Evolutionary conservation across 768 basidiomycete genomes (phyloP).

Genomic region (Leucosporidium scottii): DNA sequence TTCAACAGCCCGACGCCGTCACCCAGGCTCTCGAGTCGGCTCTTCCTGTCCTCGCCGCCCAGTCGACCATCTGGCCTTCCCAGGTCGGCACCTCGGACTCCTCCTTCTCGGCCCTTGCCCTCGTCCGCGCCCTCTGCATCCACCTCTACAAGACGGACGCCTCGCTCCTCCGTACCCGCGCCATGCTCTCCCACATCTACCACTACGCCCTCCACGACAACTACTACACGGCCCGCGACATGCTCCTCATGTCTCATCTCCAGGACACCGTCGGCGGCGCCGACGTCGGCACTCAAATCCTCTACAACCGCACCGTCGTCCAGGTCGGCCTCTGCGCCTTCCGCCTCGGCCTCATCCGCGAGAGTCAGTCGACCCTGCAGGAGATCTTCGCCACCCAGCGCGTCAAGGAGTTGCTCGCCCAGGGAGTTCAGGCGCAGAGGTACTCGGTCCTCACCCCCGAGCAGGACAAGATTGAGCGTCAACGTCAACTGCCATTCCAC

Average conservation of each 20-base stretch:
- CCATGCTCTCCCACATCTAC: constrained; percentile 96
- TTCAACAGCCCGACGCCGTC: constrained; percentile 74
- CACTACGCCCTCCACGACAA: constrained; percentile 94
- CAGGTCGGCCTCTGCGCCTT: constrained; percentile 96
- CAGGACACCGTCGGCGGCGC: constrained; percentile 94
- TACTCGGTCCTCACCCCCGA: constrained; percentile 62
- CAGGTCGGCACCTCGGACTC: constrained; percentile 54
- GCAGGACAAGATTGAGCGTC: constrained; percentile 93
- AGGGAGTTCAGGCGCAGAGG: constrained; percentile 88
- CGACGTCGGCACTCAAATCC: constrained; percentile 92
- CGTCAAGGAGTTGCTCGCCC: constrained; percentile 93
- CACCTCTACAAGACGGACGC: constrained; percentile 88
- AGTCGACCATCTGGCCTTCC: constrained; percentile 53
- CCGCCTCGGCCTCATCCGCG: constrained; percentile 86
- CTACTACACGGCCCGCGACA: constrained; percentile 93
- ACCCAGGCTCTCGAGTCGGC: constrained; percentile 79
- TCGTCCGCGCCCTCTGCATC: constrained; percentile 82
- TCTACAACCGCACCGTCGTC: constrained; percentile 95
- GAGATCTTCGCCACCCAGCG: constrained; percentile 96
- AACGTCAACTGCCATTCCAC: constrained; percentile 95
- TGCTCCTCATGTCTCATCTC: constrained; percentile 97
- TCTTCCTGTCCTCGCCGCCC: constrained; percentile 48
- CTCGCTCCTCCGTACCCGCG: constrained; percentile 85
- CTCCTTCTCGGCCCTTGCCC: constrained; percentile 43
- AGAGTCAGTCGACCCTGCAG: constrained; percentile 82